phyloP scores from a whole-genome alignment of 2,329 filamentous ascomycete species.

The Phaeomoniella chlamydospora region DNA sequence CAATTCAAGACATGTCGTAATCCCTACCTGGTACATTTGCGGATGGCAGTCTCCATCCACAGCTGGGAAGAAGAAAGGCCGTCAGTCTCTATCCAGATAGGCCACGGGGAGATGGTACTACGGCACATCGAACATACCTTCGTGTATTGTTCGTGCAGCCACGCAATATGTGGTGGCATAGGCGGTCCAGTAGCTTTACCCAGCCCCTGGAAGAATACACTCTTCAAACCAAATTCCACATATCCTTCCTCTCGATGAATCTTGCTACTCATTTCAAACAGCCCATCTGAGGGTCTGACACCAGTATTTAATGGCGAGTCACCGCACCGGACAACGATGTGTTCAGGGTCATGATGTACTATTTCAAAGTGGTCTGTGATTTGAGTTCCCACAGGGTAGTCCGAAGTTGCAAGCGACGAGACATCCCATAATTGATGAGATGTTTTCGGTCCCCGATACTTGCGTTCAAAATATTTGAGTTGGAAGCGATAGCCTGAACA shows the following conservation, averaged over 20 bases:
- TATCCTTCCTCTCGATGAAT: slow-evolving; percentile 44
- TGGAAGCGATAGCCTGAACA: slow-evolving; percentile 29
- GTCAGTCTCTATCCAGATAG: too few relatives aligned
- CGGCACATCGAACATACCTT: slow-evolving; percentile 24
- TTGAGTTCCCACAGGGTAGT: slow-evolving; percentile 47
- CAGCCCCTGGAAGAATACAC: slow-evolving; percentile 43
- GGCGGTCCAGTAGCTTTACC: slow-evolving; percentile 26
- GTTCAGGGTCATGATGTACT: slow-evolving; percentile 44
- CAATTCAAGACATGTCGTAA: too few relatives aligned
- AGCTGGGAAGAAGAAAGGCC: not conserved
- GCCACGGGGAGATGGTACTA: not conserved
- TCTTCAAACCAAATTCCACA: slow-evolving; percentile 52
- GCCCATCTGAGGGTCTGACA: slow-evolving; percentile 45
- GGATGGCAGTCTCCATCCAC: not conserved
- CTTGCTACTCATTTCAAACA: slow-evolving; percentile 50
- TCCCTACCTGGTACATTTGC: not conserved
- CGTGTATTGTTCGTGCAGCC: slow-evolving; percentile 39
- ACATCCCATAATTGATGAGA: slow-evolving; percentile 46
- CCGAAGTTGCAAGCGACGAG: slow-evolving; percentile 37
- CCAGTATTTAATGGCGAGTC: slow-evolving; percentile 44
- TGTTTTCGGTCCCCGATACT: slow-evolving; percentile 21
- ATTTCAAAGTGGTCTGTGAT: slow-evolving; percentile 63
- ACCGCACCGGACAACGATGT: slow-evolving; percentile 51
- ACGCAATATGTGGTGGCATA: slow-evolving; percentile 27
- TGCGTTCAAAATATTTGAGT: slow-evolving; percentile 6